phyloP scores from a whole-genome alignment of 768 basidiomycete genomes.

The Pleurotus djamor region DNA sequence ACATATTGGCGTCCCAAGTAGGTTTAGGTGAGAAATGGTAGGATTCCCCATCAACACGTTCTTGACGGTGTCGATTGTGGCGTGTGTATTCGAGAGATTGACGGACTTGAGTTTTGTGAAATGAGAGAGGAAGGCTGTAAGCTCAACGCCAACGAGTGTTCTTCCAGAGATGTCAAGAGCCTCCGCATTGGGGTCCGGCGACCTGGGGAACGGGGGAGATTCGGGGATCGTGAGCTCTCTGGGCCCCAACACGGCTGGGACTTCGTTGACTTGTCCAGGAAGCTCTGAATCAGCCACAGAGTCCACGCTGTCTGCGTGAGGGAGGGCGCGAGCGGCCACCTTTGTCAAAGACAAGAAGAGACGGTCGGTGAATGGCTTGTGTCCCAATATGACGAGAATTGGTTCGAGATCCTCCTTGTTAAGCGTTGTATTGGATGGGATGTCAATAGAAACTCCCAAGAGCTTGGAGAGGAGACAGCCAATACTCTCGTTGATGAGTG shows the following conservation, averaged over 20 bases:
- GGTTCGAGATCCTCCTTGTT: too few species aligned
- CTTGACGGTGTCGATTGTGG: slow-evolving; percentile 19
- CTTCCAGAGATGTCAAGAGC: slow-evolving; percentile 22
- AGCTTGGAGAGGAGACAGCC: slow-evolving; percentile 16
- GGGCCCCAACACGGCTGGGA: slow-evolving; percentile 16
- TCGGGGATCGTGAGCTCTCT: slow-evolving; percentile 22
- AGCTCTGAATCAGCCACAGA: slow-evolving; percentile 14
- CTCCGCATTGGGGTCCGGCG: slow-evolving; percentile 12
- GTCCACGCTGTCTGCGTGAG: too few species aligned
- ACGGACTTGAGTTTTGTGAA: slow-evolving; percentile 13
- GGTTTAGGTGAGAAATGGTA: slow-evolving; percentile 19
- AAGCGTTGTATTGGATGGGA: slow-evolving; percentile 19
- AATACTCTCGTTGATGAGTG: too few species aligned
- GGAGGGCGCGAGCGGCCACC: too few species aligned
- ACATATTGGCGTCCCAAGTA: slow-evolving; percentile 21
- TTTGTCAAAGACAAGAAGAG: too few species aligned
- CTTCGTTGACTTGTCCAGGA: slow-evolving; percentile 20
- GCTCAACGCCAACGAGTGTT: slow-evolving; percentile 18
- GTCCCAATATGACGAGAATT: too few species aligned
- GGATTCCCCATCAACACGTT: slow-evolving; percentile 16
- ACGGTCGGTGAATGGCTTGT: too few species aligned
- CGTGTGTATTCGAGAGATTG: slow-evolving; percentile 23
- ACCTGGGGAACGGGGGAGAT: slow-evolving; percentile 17
- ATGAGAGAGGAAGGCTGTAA: slow-evolving; percentile 13
- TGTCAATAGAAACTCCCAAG: slow-evolving; percentile 23